Evolutionary conservation across 2,329 filamentous ascomycete genomes (phyloP).

Genomic region (Cytospora paraplurivora): DNA sequence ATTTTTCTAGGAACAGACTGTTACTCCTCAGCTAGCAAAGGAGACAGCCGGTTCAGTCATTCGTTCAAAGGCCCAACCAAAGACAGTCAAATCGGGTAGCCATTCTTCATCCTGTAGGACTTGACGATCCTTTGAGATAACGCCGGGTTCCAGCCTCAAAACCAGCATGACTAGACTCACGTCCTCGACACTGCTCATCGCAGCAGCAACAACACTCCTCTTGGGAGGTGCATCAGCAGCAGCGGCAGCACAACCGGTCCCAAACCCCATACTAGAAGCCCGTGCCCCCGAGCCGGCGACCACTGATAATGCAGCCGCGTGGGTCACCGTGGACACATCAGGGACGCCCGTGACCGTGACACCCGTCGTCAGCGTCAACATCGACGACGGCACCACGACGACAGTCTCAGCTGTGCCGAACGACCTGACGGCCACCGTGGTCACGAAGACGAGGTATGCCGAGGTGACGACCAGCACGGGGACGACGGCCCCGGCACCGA

Average conservation of each 20-base stretch:
- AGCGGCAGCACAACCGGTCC: slow-evolving; percentile 12
- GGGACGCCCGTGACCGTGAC: slow-evolving; percentile 53
- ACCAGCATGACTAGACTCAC: slow-evolving; percentile 6
- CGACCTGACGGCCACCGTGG: slow-evolving; percentile 44
- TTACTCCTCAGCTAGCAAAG: background rate
- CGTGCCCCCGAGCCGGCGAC: too few relatives aligned
- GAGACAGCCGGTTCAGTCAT: background rate
- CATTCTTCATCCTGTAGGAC: background rate
- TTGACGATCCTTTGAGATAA: background rate
- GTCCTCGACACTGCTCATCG: slow-evolving; percentile 21
- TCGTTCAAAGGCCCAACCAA: background rate
- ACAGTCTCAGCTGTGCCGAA: slow-evolving; percentile 43
- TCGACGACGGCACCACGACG: slow-evolving; percentile 44
- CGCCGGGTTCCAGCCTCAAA: background rate
- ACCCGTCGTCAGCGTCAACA: slow-evolving; percentile 47
- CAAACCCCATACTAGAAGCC: slow-evolving; percentile 15
- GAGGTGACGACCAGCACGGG: slow-evolving; percentile 42
- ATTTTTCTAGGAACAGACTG: background rate
- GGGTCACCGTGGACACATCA: slow-evolving; percentile 54
- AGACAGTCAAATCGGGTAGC: background rate
- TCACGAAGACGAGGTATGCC: slow-evolving; percentile 39
- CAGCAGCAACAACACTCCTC: slow-evolving; percentile 16
- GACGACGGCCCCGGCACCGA: slow-evolving; percentile 45
- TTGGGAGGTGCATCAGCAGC: slow-evolving; percentile 15
- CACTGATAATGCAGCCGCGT: too few relatives aligned